Base-by-base conservation (phyloP, 192 early-diverging fungal species). In the Allomyces arbusculus region DNA sequence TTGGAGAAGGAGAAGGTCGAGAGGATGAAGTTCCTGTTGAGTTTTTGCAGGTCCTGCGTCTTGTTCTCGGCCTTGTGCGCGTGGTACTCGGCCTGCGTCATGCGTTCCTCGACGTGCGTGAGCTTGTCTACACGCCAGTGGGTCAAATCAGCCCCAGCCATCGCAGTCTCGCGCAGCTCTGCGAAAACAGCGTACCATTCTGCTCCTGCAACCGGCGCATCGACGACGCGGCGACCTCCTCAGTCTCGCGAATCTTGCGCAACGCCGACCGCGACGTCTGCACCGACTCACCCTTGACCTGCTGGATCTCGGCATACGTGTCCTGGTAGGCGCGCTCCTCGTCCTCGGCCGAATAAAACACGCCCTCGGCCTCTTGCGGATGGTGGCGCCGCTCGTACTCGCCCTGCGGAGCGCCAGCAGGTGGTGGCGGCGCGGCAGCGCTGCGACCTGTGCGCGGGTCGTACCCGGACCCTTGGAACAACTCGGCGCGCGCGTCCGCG, bases 251-350 rank as follows among this genome's bases (percentile, higher is more conserved):
- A 63, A 79, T 55, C 33, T 75, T 68, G 19, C 66, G 61, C 28
- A 82, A 63, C 2, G 80, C 80, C 11, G 78, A 28, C 6, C 80
- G 71, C n/a, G 78, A 69, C n/a, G 70, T 72, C 50, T 73, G 44
- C 63, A 74, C 63, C 20, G 73, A 75, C 62, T 82, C 76, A 62
- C 75, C 72, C 70, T 82, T 78, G 14, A 75, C 69, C 67, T 73
- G 65, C 14, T 74, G 63, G 23, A 82, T 69, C 68, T 68, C 78
- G n/a, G 69, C 76, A 9, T 63, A 64, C 64, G 77, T 69, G 64
- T 81, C 74, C 61, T 64, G 67, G 23, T 75, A 62, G 61, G 74
- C 74, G 43, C 62, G 67, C 23, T 68, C 68, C 23, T 69, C 68
- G 65, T 73, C 71, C 43, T 69, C 69, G 33, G 66, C 66, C 55